Base-by-base conservation (phyloP, 176 grass and related monocot species). In the Ensete ventricosum region DNA sequence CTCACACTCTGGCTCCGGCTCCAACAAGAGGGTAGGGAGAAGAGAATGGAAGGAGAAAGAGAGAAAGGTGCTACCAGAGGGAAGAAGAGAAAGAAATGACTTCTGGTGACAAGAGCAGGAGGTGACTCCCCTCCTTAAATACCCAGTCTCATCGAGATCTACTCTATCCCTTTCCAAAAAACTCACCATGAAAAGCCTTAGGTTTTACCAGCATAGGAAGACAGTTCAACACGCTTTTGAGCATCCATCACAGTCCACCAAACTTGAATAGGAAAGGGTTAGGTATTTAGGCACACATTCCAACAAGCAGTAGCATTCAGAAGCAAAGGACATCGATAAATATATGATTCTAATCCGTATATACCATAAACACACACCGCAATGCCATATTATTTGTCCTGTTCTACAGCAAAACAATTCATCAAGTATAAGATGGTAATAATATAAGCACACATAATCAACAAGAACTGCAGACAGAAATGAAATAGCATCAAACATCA, bases 171-270 rank as follows among this genome's bases (percentile, higher is more conserved):
- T 54, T 14, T 43, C 11, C 21, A 19, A 73, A 73, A 48, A 55
- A 55, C 21, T 14, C 27, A 12, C 9, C 48, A 11, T 50, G 22
- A 26, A 55, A 23, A 55, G 8, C 22, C 22, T 13, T 23, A 54
- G 17, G 48, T 26, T 73, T 73, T 57, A 55, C 21, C 52, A 73
- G 52, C 51, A 13, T 11, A 26, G 71, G 26, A 19, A 12, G 21
- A 55, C 52, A 26, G 51, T 23, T 72, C 69, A 72, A 72, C 69
- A 72, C 69, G 69, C 1, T 24, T 72, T 54, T 2, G 21, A 72
- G 50, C 50, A 72, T 62, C 16, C 11, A 14, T 67, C 11, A 14
- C 10, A 13, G 69, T 50, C 69, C 23, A 54, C 69, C 50, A 72
- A 72, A 72, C 26, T 25, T 34, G 43, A 67, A 17, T 29, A 11